phyloP scores from a whole-genome alignment of 306 rosid genomes.

The Vigna nakashimae region DNA sequence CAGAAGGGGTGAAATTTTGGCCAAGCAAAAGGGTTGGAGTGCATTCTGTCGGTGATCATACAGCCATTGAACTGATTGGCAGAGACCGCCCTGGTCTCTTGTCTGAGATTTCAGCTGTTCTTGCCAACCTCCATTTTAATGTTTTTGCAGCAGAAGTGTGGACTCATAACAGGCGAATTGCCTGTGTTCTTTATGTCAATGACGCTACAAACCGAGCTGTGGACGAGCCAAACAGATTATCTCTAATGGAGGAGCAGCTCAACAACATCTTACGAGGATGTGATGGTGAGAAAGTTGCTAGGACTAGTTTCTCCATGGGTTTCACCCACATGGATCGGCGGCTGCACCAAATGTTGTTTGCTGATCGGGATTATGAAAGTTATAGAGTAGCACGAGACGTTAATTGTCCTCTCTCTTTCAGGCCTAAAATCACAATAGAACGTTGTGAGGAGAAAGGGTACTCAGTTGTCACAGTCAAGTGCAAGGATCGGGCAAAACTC shows the following conservation, averaged over 20 bases:
- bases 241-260: conserved; percentile 80
- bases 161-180: conserved; percentile 80
- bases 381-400: conserved; percentile 56
- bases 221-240: conserved; percentile 59
- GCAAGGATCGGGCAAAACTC: conserved; percentile 84
- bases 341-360: conserved; percentile 84
- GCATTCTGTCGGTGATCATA: conserved; percentile 71
- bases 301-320: conserved; percentile 76
- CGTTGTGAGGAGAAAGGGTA: conserved; percentile 79
- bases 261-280: conserved; percentile 72
- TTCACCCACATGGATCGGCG: conserved; percentile 78
- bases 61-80: conserved; percentile 76
- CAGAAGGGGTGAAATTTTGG: conserved; percentile 59
- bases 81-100: conserved; percentile 84
- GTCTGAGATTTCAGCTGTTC: conserved; percentile 84
- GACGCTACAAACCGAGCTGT: conserved; percentile 55
- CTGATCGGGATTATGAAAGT: conserved; percentile 79
- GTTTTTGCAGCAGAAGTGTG: conserved; percentile 84
- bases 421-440: conserved; percentile 74
- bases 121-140: conserved; percentile 69
- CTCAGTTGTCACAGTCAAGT: conserved; percentile 70
- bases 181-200: conserved; percentile 72
- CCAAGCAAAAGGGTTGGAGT: conserved; percentile 71
- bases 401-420: conserved; percentile 57
- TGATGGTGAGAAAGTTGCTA: conserved; percentile 64